phyloP scores from a whole-genome alignment of 2,329 filamentous ascomycete species.

The Cytospora mali region DNA sequence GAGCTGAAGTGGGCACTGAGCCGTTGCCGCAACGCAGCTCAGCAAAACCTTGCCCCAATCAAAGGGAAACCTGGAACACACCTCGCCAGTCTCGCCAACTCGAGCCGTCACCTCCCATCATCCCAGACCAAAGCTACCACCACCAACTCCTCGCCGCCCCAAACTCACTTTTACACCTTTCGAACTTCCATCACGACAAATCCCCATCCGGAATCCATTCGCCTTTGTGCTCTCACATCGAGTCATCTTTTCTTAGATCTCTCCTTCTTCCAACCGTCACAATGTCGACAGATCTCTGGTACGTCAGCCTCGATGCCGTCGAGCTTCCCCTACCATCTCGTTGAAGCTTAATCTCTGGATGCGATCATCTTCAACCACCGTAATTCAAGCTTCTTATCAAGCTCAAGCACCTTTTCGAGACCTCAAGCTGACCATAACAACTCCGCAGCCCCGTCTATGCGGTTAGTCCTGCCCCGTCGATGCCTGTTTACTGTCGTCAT shows the following conservation, averaged over 20 bases:
- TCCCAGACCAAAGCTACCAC: constrained; percentile 28
- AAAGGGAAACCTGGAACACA: constrained; percentile 43
- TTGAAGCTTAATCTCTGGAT: constrained; percentile 33
- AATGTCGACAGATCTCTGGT: constrained; percentile 85
- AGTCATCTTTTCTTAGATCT: constrained; percentile 30
- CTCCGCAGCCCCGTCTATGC: constrained; percentile 87
- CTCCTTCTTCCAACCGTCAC: constrained; percentile 46
- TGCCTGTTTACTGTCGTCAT: constrained; percentile 24
- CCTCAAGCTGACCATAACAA: constrained; percentile 47
- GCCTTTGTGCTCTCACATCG: constrained; percentile 17
- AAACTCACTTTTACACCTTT: constrained; percentile 19
- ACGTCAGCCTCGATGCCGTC: constrained; percentile 50
- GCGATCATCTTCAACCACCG: constrained; percentile 31
- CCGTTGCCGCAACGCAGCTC: constrained; percentile 33
- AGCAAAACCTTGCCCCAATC: constrained; percentile 48
- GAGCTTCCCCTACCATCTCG: constrained; percentile 28
- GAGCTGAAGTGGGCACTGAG: background rate
- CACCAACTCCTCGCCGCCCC: constrained; percentile 12
- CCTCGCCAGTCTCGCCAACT: constrained; percentile 39
- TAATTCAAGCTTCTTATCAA: constrained; percentile 10
- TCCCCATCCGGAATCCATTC: constrained; percentile 20
- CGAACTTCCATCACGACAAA: constrained; percentile 24
- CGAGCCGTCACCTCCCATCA: constrained; percentile 26
- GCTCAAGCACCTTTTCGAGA: constrained; percentile 32
- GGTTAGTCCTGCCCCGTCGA: constrained; percentile 67